A percentile compares a stretch with the other conserved stretches of the same genome.
Evolutionary conservation across 306 rosid genomes (phyloP).

Genomic region (Vachellia collinsii): DNA sequence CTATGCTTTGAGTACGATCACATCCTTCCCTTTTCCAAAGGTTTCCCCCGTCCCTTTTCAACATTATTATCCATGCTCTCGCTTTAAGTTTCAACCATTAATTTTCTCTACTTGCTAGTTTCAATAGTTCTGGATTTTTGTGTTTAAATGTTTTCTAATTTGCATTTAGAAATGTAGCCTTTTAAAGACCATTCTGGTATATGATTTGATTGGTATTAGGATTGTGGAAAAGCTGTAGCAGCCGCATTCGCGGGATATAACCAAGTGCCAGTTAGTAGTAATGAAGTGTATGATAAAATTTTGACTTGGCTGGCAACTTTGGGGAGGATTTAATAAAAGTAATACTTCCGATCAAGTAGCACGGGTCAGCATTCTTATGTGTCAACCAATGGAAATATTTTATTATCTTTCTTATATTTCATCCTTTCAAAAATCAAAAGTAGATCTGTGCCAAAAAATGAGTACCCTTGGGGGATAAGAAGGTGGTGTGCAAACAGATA

Average conservation of each 20-base stretch:
- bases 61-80: neutral
- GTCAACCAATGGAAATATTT: neutral
- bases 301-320: neutral
- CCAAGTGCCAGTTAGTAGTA: neutral
- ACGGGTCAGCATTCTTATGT: neutral
- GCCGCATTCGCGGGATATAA: conserved; percentile 3
- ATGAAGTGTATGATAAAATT: neutral
- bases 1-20: conserved; percentile 98
- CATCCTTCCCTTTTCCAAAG: conserved; percentile 87
- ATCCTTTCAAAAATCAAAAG: neutral
- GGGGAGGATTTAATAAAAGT: neutral
- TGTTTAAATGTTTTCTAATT: neutral
- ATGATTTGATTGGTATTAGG: neutral
- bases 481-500: neutral
- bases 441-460: neutral
- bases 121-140: neutral
- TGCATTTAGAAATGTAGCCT: neutral
- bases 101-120: conserved; percentile 8
- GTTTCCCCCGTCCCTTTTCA: conserved; percentile 35
- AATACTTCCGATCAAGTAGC: neutral
- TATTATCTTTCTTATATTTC: neutral
- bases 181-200: neutral
- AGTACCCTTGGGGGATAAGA: neutral
- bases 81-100: neutral
- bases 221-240: neutral